These are phyloP conservation scores for Amylostereum areolatum DNA, from an alignment of 1,284 basidiomycete genomes.

Conservation along the genomic window DNA sequence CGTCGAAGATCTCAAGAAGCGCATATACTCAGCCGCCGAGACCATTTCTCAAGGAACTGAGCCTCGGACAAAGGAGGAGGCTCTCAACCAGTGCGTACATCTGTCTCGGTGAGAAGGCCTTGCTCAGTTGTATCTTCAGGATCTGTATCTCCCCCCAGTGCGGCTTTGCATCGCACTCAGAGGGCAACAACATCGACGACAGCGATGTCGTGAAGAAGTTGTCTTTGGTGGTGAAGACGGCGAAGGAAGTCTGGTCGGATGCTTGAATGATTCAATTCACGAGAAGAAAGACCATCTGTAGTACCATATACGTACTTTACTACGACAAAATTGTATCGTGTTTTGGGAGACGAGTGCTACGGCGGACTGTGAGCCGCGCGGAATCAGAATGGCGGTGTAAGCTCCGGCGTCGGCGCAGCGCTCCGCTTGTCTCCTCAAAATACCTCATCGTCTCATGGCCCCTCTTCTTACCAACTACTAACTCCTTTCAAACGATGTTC, in stretches of 20 bases:
- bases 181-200: conserved; percentile 57
- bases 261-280: conserved; percentile 7
- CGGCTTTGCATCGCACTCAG: conserved; percentile 66
- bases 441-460: no score
- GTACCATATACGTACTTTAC: no score
- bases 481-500: conserved; percentile 28
- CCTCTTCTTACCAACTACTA: no score
- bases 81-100: conserved; percentile 52
- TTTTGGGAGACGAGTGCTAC: no score
- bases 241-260: conserved; percentile 46
- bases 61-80: conserved; percentile 45
- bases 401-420: no score
- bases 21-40: conserved; percentile 61
- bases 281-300: background rate
- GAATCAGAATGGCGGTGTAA: no score
- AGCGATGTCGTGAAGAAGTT: conserved; percentile 50
- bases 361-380: no score
- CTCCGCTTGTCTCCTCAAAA: no score
- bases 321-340: no score
- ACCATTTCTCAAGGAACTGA: conserved; percentile 47
- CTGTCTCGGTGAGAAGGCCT: conserved; percentile 2
- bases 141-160: conserved; percentile 71
- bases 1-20: conserved; percentile 47
- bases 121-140: conserved; percentile 25
- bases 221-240: conserved; percentile 41